A percentile compares a stretch with the other conserved stretches of the same genome.
phyloP scores from a whole-genome alignment of 139 green algal species.

The Desmodesmus armatus region DNA sequence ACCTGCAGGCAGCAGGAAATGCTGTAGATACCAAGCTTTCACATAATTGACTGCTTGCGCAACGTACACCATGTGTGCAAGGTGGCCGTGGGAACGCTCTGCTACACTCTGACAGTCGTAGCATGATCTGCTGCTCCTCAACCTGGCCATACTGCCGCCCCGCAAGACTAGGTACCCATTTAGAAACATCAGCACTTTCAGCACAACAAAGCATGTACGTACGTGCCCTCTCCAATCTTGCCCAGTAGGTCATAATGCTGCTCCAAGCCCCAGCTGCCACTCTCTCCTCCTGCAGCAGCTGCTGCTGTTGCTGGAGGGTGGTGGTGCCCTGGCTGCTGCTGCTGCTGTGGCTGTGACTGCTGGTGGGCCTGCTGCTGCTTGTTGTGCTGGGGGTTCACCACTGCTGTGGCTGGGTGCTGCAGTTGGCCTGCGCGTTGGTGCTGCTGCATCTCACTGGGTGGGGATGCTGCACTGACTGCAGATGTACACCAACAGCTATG shows the following conservation, averaged over 20 bases:
- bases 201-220: too few species aligned
- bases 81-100: too few species aligned
- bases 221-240: conserved; percentile 74
- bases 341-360: not conserved
- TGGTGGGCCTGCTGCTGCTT: not conserved
- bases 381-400: not conserved
- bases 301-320: not conserved
- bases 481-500: too few species aligned
- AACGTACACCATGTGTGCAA: too few species aligned
- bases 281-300: not conserved
- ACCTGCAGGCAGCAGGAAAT: too few species aligned
- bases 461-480: too few species aligned
- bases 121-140: too few species aligned
- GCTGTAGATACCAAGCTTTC: conserved; percentile 19
- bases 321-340: not conserved
- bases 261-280: conserved; percentile 12
- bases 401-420: too few species aligned
- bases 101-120: too few species aligned
- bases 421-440: not conserved
- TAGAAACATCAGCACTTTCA: not conserved
- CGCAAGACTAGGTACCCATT: not conserved
- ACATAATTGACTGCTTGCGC: not conserved
- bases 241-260: conserved; percentile 61
- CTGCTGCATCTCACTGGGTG: too few species aligned
- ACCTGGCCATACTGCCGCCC: too few species aligned